These are phyloP conservation scores for Fragosphaeria purpurea DNA, from an alignment of 2,329 filamentous ascomycete species.

Conservation along the genomic window DNA sequence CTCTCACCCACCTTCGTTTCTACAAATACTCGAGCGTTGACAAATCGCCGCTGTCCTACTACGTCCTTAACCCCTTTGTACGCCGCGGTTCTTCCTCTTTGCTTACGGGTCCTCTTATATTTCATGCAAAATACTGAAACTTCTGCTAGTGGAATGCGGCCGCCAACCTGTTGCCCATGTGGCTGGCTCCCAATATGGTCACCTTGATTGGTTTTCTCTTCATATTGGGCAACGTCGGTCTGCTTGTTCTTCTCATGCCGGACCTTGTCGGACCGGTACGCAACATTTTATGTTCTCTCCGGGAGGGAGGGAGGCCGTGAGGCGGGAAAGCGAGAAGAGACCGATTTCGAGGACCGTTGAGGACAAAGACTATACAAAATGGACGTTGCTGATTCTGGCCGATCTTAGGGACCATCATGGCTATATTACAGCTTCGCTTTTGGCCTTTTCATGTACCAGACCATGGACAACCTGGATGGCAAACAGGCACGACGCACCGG, in stretches of 20 bases:
- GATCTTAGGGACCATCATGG: constrained; percentile 67
- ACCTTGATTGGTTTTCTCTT: constrained; percentile 92
- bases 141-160: constrained; percentile 82
- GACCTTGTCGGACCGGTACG: constrained; percentile 82
- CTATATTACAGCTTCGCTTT: constrained; percentile 92
- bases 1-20: constrained; percentile 77
- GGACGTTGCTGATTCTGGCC: not conserved
- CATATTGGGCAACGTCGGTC: constrained; percentile 72
- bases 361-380: not conserved
- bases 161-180: constrained; percentile 84
- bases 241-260: constrained; percentile 71
- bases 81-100: constrained; percentile 24
- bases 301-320: not conserved
- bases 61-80: constrained; percentile 94
- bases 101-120: not conserved
- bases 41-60: constrained; percentile 86
- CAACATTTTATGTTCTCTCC: not conserved
- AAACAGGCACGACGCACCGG: constrained; percentile 94
- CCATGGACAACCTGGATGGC: constrained; percentile 97
- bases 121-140: not conserved
- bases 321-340: no score
- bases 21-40: constrained; percentile 98
- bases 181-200: constrained; percentile 96
- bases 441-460: constrained; percentile 97
- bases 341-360: no score